Percentiles rank a stretch among this genome's conserved stretches.
Conservation (phyloP, 2,329 filamentous ascomycete species). For the Davidsoniella eucalypti region DNA sequence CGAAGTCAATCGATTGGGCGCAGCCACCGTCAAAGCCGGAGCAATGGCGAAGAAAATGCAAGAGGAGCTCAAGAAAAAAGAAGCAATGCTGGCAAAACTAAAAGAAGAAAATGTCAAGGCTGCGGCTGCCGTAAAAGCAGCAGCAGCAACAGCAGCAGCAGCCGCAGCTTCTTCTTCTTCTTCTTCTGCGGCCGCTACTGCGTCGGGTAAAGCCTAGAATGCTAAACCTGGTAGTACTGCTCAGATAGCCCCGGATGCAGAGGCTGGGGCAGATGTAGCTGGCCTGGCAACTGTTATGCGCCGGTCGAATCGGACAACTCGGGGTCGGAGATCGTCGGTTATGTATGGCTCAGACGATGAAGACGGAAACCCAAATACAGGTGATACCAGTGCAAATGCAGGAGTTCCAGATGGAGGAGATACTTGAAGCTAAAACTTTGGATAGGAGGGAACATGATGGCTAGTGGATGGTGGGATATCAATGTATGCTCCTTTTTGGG, state of each 20-base stretch:
- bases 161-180: too few species aligned
- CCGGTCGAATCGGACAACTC: constrained; percentile 6
- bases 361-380: neutral
- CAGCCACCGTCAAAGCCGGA: constrained; percentile 47
- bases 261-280: neutral
- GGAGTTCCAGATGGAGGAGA: too few species aligned
- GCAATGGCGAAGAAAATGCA: constrained; percentile 43
- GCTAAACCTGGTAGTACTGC: neutral
- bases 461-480: too few species aligned
- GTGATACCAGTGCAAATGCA: too few species aligned
- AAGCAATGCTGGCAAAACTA: constrained; percentile 40
- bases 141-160: constrained; percentile 14
- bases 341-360: neutral
- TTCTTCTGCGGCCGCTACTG: neutral
- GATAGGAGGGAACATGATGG: too few species aligned
- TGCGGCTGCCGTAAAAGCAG: constrained; percentile 19
- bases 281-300: neutral
- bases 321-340: constrained; percentile 4
- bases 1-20: constrained; percentile 43
- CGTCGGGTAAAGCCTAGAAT: constrained; percentile 9
- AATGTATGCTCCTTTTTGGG: too few species aligned
- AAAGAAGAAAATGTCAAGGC: constrained; percentile 41
- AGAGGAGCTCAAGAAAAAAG: constrained; percentile 46
- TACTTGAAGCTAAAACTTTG: too few species aligned
- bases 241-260: neutral